phyloP scores from a whole-genome alignment of 106 monocot species.

The Alisma plantagoaquatica region DNA sequence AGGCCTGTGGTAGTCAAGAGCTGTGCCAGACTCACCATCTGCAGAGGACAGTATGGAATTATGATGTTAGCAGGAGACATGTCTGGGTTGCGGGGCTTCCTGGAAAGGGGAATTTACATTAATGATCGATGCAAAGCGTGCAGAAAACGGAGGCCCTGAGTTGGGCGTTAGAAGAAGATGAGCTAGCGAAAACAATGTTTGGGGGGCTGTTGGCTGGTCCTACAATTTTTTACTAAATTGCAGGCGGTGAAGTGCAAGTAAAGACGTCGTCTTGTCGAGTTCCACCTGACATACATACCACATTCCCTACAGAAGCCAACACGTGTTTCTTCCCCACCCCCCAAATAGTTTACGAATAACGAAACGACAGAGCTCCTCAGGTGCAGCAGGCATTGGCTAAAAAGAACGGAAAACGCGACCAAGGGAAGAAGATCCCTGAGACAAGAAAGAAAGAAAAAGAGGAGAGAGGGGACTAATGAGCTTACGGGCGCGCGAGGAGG shows the following conservation, averaged over 20 bases:
- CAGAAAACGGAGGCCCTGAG: not conserved
- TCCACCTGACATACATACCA: no score
- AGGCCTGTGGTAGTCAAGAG: not conserved
- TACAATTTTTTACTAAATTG: no score
- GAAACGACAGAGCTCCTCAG: no score
- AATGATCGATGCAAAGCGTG: not conserved
- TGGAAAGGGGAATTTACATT: not conserved
- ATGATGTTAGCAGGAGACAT: no score
- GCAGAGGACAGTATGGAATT: not conserved
- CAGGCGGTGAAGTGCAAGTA: no score
- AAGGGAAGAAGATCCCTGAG: not conserved
- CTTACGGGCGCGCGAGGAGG: no score
- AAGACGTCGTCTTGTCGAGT: no score
- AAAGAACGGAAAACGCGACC: slow-evolving; percentile 7
- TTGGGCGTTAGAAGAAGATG: not conserved
- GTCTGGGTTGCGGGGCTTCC: not conserved
- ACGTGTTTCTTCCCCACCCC: no score
- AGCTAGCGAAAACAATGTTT: no score
- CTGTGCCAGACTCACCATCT: not conserved
- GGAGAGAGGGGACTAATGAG: not conserved
- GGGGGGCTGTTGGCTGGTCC: no score
- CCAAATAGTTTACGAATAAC: no score
- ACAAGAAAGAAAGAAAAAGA: not conserved
- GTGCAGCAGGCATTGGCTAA: no score
- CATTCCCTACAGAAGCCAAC: not conserved